Base-by-base conservation (phyloP, 352 stramenopile species). In the Globisporangium yorkense region DNA sequence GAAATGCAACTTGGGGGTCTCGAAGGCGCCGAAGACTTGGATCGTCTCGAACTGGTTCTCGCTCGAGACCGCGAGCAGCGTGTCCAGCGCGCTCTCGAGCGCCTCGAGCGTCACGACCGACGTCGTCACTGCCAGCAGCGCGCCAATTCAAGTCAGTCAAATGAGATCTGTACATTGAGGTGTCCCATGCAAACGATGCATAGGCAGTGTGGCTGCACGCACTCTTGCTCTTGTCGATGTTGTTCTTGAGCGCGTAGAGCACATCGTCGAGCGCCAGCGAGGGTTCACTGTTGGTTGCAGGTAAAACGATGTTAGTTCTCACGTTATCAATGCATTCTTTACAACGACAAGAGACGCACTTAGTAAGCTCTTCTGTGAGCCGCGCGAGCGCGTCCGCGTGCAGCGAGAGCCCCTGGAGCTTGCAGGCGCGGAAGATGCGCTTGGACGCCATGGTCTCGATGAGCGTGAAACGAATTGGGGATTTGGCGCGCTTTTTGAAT, bases 221-320 rank as follows among this genome's bases (percentile, higher is more conserved):
- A 94, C 84, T 87, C 57, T 93, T 94, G 75, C 74, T 92, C 47
- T 80, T 82, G 71, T 93, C 85, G 61, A 94, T 93, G 61, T 80
- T 94, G 69, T 94, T 94, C 74, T 94, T 94, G 65, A 94, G 73
- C 20, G 85, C 85, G 65, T 86, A 93, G 50, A 94, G 65, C 21
- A 94, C 80, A 67, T 93, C 80, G 10, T 92, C 83, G 18, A 94
- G 74, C 56, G 86, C 67, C n/a, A 93, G 55, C 8, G 77, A 87
- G 5, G 80, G 56, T 54, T 94, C 80, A 67, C 83, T 93, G 48
- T 0, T 27, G 45, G 51, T 24, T 5, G 54, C 12, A 13, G 24
- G 47, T 51, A 43, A 51, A 16, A 59, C 51, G 16, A 21, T 29
- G 48, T 29, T 27, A 10, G 35, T 37, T n/a, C 15, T 5, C 43